Base-by-base conservation (phyloP, 2,329 filamentous ascomycete genomes). In the Malbranchea cinnamomea region DNA sequence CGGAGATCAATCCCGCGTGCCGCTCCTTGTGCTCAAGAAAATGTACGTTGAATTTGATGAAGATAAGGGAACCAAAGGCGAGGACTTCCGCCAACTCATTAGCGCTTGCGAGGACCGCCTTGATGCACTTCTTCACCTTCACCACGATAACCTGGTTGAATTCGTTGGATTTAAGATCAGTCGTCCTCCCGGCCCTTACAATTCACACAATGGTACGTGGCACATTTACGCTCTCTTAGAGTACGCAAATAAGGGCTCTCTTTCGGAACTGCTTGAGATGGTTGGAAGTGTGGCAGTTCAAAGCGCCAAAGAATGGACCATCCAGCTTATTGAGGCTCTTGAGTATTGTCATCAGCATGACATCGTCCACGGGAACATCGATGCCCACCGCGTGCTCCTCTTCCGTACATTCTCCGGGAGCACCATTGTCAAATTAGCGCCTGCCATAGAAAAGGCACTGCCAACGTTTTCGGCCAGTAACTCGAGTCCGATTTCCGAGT, bases 221-320 rank as follows among this genome's bases (percentile, higher is more conserved):
- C 77, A 73, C 16, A 67, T 92, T 31, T 78, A 71, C 41, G 63
- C 89, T 3, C 62, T 94, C 13, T 75, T 69, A 23, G 78, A 85
- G 27, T 68, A 81, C 43, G 79, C 81, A 7, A 78, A 83, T 30
- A 84, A 81, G 50, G 84, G 83, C 0, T 81, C 85, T 0, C 59
- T 98, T 9, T 71, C 77, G 16, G 83, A 93, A 43, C 63, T 91
- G 12, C 63, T 98, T 17, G 78, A 87, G 33, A 69, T 87, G 36
- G 73, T 83, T 23, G 82, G 79, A 4, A 69, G 69, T 17, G 60
- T 94, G 29, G 71, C 78, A 23, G 68, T 80, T 30, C 70, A 71
- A 39, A 85, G 77, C 48, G 75, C 85, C 25, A 77, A 84, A 31
- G 75, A 81, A 14, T 95, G 84, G 78, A 89, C 83, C n/a, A 74